Conservation (phyloP, 164 flowering plant species). For the Pachysandra terminalis region DNA sequence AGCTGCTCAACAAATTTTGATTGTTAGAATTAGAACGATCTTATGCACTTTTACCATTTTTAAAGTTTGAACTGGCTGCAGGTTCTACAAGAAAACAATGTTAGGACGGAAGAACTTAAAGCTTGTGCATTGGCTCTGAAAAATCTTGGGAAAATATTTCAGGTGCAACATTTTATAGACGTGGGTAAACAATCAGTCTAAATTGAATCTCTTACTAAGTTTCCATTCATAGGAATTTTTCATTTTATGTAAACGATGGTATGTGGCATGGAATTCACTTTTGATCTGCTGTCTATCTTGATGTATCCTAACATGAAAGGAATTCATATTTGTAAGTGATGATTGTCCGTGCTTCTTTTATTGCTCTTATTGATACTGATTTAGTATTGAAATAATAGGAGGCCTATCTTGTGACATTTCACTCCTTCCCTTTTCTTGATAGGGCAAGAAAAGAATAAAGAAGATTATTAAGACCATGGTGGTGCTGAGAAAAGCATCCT, state of each 20-base stretch:
- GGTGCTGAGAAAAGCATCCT: background rate
- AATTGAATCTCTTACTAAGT: no score
- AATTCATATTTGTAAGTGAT: no score
- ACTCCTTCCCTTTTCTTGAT: background rate
- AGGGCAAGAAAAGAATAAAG: background rate
- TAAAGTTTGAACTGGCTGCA: conserved; percentile 26
- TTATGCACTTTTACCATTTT: background rate
- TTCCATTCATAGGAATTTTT: no score
- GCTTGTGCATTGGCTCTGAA: conserved; percentile 74
- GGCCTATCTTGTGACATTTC: background rate
- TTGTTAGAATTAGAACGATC: background rate
- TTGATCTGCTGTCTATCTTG: no score
- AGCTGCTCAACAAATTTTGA: background rate
- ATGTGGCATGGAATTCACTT: background rate
- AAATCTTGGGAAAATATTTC: conserved; percentile 73
- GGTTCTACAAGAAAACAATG: conserved; percentile 69
- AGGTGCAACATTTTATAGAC: conserved; percentile 36
- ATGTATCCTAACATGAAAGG: no score
- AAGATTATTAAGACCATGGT: background rate
- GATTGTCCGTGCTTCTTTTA: background rate
- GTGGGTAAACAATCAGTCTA: no score
- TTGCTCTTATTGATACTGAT: background rate
- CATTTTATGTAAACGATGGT: background rate
- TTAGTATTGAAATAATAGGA: background rate
- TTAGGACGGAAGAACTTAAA: conserved; percentile 79